Evolutionary conservation across 2,329 filamentous ascomycete genomes (phyloP), one percentile per base, ranked within the genome.

Genomic region (Rhynchosporium secalis): DNA sequence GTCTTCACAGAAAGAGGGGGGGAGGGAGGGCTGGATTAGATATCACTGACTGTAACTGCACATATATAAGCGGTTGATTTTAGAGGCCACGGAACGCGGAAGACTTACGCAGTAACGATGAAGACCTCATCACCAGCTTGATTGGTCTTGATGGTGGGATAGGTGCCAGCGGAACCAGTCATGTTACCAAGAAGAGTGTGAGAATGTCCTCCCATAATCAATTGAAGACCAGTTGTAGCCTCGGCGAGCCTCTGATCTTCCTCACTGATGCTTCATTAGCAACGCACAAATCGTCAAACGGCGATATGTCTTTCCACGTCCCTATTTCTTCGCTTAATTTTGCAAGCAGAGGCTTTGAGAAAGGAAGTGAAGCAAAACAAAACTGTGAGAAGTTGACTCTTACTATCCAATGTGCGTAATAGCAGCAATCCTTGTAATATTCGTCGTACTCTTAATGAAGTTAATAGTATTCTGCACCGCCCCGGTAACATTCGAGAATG

Each of bases 401-500:
- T 41, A 58, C 56, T 87, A 89, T 26, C 86, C 86, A 60, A 89
- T 86, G 71, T 89, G 86, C 1, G 86, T 89, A 63, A 89, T 81
- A 47, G 85, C 86, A 0, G 84, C 84, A 65, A 89, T 87, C 62
- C 86, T 81, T 47, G 79, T 86, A 72, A 89, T 83, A 64, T 86
- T 81, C 13, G 85, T 86, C 3, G 79, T 86, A 58, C 79, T 77
- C 65, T 80, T 81, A 72, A 89, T 87, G 68, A 85, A 77, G 72
- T 87, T 81, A 58, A 89, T 80, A 29, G 85, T 82, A 56, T 80
- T 78, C 72, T 89, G 86, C 2, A 88, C 83, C 7, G 84, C 80
- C 54, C 76, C 73, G 6, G 86, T 78, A 31, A 81, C 79, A 65
- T 88, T 81, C 5, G 79, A 78, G 73, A 89, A 89, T 3, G 71